Conservation (phyloP, 352 stramenopile genomes). For the Phytophthora pseudosyringae region DNA sequence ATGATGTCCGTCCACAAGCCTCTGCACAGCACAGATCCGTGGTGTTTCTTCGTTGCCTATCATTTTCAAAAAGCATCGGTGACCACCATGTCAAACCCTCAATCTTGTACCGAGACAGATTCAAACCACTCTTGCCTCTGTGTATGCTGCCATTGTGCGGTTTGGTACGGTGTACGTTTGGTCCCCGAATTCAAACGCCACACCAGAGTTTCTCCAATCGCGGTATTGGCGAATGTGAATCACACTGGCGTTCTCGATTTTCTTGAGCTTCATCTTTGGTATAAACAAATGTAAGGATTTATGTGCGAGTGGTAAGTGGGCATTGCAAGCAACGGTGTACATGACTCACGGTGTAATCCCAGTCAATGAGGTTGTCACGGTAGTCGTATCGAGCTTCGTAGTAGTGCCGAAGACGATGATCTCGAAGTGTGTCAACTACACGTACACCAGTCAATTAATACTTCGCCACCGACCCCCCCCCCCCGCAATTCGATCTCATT, state of each 20-base stretch:
- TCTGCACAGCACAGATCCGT: conserved; percentile 79
- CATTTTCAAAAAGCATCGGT: conserved; percentile 1
- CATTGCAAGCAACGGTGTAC: too few relatives aligned
- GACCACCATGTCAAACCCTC: neutral
- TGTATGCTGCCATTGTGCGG: conserved; percentile 90
- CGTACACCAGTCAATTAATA: neutral
- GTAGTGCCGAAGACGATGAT: conserved; percentile 89
- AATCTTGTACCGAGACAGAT: neutral
- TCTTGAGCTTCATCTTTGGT: conserved; percentile 79
- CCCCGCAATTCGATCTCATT: neutral
- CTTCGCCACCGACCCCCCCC: too few relatives aligned
- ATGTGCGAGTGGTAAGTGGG: too few relatives aligned
- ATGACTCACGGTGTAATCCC: conserved; percentile 91
- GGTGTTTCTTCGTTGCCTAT: conserved; percentile 71
- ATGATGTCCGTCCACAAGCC: conserved; percentile 94
- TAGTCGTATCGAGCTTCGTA: conserved; percentile 95
- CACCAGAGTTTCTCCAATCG: conserved; percentile 91
- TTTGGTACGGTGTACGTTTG: conserved; percentile 92
- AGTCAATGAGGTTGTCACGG: conserved; percentile 93
- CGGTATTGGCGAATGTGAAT: conserved; percentile 94
- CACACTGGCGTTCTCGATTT: conserved; percentile 89
- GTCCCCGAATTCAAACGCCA: conserved; percentile 96
- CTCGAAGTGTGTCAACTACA: conserved; percentile 76
- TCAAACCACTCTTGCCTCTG: conserved; percentile 50
- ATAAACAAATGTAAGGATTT: neutral